These are phyloP conservation scores for Aspergillus bridgeri DNA, from an alignment of 495 filamentous ascomycete genomes.

Conservation along the genomic window DNA sequence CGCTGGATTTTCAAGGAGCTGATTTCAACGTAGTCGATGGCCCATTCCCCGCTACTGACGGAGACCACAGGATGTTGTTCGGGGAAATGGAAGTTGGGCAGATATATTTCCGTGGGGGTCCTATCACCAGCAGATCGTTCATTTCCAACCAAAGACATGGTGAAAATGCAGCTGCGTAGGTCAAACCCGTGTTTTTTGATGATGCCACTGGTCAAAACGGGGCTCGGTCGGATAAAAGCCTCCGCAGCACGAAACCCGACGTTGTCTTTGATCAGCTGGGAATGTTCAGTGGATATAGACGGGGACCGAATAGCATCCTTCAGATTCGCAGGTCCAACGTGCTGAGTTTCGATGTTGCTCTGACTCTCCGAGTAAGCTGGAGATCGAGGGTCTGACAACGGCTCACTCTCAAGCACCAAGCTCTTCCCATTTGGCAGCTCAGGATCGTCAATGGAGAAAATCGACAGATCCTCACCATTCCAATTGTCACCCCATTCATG, in stretches of 20 bases:
- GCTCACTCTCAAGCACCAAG: slow-evolving; percentile 13
- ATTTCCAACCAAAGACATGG: slow-evolving; percentile 57
- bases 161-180: slow-evolving; percentile 69
- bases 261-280: slow-evolving; percentile 49
- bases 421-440: slow-evolving; percentile 49
- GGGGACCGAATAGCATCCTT: slow-evolving; percentile 67
- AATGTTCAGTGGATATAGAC: slow-evolving; percentile 61
- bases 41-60: slow-evolving; percentile 86
- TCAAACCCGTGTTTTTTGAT: slow-evolving; percentile 73
- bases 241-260: slow-evolving; percentile 85
- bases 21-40: slow-evolving; percentile 67
- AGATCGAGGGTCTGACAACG: slow-evolving; percentile 48
- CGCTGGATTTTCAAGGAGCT: slow-evolving; percentile 65
- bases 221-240: slow-evolving; percentile 83
- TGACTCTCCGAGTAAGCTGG: slow-evolving; percentile 58
- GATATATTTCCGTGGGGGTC: slow-evolving; percentile 74
- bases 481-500: slow-evolving; percentile 91
- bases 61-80: slow-evolving; percentile 61
- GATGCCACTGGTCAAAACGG: slow-evolving; percentile 68
- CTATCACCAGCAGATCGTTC: slow-evolving; percentile 47
- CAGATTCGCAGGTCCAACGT: slow-evolving; percentile 66
- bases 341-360: slow-evolving; percentile 50
- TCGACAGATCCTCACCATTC: slow-evolving; percentile 96
- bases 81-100: slow-evolving; percentile 94
- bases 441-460: slow-evolving; percentile 78